Base-by-base conservation (phyloP, 192 early-diverging fungal species). In the Phycomyces nitens region DNA sequence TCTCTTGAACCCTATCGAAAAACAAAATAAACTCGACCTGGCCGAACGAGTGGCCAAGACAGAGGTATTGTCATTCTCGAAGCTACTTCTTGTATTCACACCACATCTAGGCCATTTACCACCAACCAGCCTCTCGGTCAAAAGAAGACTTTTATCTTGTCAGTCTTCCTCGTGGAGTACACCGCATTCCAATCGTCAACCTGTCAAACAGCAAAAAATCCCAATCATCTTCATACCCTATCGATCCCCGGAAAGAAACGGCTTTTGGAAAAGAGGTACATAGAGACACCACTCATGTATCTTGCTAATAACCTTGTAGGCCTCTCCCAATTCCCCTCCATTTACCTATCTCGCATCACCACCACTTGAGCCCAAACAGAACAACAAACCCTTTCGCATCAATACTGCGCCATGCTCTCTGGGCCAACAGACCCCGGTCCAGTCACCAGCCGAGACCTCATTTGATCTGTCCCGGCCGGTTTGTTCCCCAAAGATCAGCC, bases 111-210 rank as follows among this genome's bases (percentile, higher is more conserved):
- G 44, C 44, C 12, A 47, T 47, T 7, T 47, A 14, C 12, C 44
- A 47, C 15, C 44, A 47, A 18, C 44, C 44, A 47, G 44, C 44
- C 12, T 14, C 44, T n/a, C 44, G 18, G 11, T 47, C 44, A 6
- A 47, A 47, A 47, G 44, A 47, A 47, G 44, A 47, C 44, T 47
- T 47, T 47, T 47, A 47, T 47, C 12, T 47, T 11, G 44, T 47
- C 18, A 47, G 44, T 18, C 18, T 47, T 3, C 44, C 44, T n/a
- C 44, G 44, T 3, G 44, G 44, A 7, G 44, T 47, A n/a, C 44
- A 47, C 11, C 44, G 44, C 2, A 47, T 47, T 47, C 44, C 44
- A n/a, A 47, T 47, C 12, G 44, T 47, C 18, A 47, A 47, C 18
- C 44, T 47, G 12, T 47, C 44, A 47, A 47, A 47, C 29, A 34